phyloP scores from a whole-genome alignment of 495 filamentous ascomycete species.

The Tuber brumale region DNA sequence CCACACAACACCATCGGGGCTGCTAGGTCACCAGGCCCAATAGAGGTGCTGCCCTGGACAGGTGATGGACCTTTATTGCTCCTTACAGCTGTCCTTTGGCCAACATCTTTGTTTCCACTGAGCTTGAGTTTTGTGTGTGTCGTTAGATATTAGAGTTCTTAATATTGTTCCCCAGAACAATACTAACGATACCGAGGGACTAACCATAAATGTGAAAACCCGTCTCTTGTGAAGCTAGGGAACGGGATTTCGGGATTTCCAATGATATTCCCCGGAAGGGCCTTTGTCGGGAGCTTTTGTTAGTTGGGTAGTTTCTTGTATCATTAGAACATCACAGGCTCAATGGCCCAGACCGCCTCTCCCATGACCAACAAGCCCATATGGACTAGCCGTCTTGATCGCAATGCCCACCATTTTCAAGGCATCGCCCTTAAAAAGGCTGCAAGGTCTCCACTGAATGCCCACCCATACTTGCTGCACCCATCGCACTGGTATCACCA shows the following conservation, averaged over 20 bases:
- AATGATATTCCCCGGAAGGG: too few relatives aligned
- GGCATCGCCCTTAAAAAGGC: neutral
- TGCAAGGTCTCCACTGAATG: neutral
- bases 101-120: neutral
- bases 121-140: neutral
- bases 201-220: slow-evolving; percentile 4
- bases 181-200: slow-evolving; percentile 20
- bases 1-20: neutral
- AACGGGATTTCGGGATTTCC: too few relatives aligned
- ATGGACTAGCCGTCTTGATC: neutral
- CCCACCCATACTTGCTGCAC: neutral
- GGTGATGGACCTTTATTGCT: neutral
- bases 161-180: slow-evolving; percentile 32
- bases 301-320: too few relatives aligned
- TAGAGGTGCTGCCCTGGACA: neutral
- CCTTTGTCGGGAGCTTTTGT: too few relatives aligned
- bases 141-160: slow-evolving; percentile 13
- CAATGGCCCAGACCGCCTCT: neutral
- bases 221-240: too few relatives aligned
- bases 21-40: neutral
- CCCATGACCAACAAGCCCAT: neutral
- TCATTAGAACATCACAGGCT: too few relatives aligned
- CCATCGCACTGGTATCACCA: neutral
- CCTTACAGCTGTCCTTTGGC: neutral
- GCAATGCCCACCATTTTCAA: neutral